phyloP scores from a whole-genome alignment of 192 early-diverging fungal genomes.

The Coemansia sp. region DNA sequence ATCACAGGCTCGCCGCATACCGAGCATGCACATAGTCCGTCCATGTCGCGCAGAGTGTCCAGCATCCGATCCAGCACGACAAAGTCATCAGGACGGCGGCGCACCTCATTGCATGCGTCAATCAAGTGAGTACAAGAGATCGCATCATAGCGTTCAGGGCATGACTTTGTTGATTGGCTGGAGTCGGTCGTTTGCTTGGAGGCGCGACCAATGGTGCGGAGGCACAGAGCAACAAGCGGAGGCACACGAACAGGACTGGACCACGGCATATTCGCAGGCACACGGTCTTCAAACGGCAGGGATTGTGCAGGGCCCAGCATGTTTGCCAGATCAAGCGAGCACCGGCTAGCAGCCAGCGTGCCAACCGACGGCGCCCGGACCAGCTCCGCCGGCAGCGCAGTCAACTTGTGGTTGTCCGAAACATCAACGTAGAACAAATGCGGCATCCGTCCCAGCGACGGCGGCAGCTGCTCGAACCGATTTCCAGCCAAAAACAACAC shows the following conservation, averaged over 20 bases:
- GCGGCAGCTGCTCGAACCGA: constrained; percentile 27
- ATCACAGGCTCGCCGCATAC: constrained; percentile 28
- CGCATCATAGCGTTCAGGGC: background rate
- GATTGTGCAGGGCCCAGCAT: background rate
- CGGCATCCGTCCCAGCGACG: constrained; percentile 30
- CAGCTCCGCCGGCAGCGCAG: constrained; percentile 31
- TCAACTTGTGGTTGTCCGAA: constrained; percentile 28
- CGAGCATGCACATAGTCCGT: constrained; percentile 16
- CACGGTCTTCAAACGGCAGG: background rate
- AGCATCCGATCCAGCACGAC: constrained; percentile 16
- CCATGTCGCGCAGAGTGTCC: constrained; percentile 10
- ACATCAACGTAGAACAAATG: constrained; percentile 48
- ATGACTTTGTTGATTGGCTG: background rate
- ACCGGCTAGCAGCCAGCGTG: constrained; percentile 36
- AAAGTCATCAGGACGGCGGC: constrained; percentile 22
- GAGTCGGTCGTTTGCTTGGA: background rate
- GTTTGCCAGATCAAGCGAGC: constrained; percentile 10
- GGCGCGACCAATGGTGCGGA: constrained; percentile 11
- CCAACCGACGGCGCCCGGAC: constrained; percentile 22
- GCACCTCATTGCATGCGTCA: constrained; percentile 26
- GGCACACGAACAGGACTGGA: constrained; percentile 9
- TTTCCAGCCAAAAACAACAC: constrained; percentile 43
- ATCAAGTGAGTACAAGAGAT: background rate
- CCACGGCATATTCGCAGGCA: background rate
- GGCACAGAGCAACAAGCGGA: constrained; percentile 20